Percentiles rank a stretch among this genome's conserved stretches.
phyloP scores from a whole-genome alignment of 495 filamentous ascomycete genomes.

The Letharia columbiana region DNA sequence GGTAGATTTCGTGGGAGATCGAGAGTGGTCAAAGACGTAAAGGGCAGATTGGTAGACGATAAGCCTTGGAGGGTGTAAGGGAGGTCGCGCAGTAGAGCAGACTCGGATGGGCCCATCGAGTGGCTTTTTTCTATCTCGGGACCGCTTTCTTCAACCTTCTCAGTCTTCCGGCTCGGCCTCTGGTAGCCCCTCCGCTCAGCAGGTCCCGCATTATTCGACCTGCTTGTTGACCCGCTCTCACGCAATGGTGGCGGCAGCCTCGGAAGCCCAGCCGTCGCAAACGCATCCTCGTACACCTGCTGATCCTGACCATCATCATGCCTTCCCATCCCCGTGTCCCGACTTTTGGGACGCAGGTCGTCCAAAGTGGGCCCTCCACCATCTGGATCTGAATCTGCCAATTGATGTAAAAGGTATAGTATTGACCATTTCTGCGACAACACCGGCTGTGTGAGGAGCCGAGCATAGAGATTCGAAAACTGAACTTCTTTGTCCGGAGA shows the following conservation, averaged over 20 bases:
- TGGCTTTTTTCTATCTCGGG: constrained; percentile 7
- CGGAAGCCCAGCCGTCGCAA: constrained; percentile 45
- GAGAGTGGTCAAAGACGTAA: constrained; percentile 53
- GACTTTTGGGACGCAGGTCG: constrained; percentile 23
- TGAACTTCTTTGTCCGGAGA: constrained; percentile 77
- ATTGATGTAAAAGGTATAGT: constrained; percentile 76
- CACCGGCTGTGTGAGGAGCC: constrained; percentile 79
- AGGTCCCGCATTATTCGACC: neutral
- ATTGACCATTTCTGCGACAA: constrained; percentile 95
- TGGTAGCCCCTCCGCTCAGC: constrained; percentile 7
- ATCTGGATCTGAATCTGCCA: constrained; percentile 52
- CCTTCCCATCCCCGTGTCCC: constrained; percentile 6
- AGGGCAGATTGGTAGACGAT: constrained; percentile 74
- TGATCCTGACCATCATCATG: constrained; percentile 13
- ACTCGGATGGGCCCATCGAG: constrained; percentile 42
- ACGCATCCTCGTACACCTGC: constrained; percentile 44
- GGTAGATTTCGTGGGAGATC: constrained; percentile 72
- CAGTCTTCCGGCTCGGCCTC: neutral
- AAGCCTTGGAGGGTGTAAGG: constrained; percentile 93
- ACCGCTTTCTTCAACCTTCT: neutral
- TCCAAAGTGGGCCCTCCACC: constrained; percentile 21
- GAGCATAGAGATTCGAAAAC: constrained; percentile 82
- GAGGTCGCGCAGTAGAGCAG: constrained; percentile 74
- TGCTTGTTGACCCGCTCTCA: neutral
- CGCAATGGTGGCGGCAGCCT: constrained; percentile 31